Evolutionary conservation across 129 eudicot species (phyloP).

Genomic region (Apium graveolens): DNA sequence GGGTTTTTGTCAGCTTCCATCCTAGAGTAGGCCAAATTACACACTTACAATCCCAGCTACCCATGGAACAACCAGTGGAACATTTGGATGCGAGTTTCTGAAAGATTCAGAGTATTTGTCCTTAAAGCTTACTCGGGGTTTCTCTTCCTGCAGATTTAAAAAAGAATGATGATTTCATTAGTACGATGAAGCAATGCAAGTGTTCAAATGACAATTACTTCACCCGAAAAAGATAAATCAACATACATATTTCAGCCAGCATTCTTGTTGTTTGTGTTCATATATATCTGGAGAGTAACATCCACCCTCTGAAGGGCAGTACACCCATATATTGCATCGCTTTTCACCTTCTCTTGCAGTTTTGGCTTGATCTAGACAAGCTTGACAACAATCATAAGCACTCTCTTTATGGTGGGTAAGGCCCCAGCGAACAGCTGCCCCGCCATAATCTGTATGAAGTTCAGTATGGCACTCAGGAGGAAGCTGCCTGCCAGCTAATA

Average conservation of each 20-base stretch:
- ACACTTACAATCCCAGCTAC: constrained; percentile 69
- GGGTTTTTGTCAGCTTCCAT: background rate
- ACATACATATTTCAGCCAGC: constrained; percentile 98
- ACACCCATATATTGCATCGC: constrained; percentile 94
- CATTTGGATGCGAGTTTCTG: constrained; percentile 64
- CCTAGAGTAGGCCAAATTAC: constrained; percentile 10
- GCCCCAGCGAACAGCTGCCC: constrained; percentile 94
- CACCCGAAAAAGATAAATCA: background rate
- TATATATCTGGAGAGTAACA: constrained; percentile 93
- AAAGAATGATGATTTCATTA: background rate
- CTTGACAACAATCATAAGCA: constrained; percentile 91
- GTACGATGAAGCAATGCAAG: background rate
- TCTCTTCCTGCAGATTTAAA: constrained; percentile 57
- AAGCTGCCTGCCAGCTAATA: constrained; percentile 59
- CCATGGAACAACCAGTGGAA: constrained; percentile 89
- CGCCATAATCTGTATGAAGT: constrained; percentile 83
- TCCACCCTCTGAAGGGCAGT: constrained; percentile 78
- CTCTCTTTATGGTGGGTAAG: constrained; percentile 84
- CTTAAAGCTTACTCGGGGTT: constrained; percentile 68
- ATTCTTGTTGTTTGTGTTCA: constrained; percentile 71
- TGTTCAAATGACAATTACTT: background rate
- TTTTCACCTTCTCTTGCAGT: constrained; percentile 49
- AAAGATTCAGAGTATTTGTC: constrained; percentile 69
- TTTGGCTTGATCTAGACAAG: constrained; percentile 82
- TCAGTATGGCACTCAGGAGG: constrained; percentile 83